A percentile compares a stretch with the other conserved stretches of the same genome.
Evolutionary conservation across 345 rosid species (phyloP).

Genomic region (Angophora floribunda): DNA sequence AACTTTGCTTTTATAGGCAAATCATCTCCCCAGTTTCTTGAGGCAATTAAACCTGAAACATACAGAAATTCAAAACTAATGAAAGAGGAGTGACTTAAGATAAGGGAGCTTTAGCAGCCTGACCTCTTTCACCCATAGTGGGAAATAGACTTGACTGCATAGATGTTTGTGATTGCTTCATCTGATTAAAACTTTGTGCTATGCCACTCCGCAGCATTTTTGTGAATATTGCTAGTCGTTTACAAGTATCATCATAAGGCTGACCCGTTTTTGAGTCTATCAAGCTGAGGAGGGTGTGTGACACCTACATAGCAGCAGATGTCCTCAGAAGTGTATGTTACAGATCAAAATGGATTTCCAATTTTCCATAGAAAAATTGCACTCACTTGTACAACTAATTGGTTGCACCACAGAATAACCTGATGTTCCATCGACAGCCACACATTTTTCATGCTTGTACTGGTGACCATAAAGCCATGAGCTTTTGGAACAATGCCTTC

Average conservation of each 20-base stretch:
- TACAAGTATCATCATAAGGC: constrained; percentile 49
- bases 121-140: constrained; percentile 31
- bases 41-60: neutral
- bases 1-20: neutral
- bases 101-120: constrained; percentile 17
- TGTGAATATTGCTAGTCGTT: constrained; percentile 54
- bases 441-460: constrained; percentile 88
- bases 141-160: constrained; percentile 20
- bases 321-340: constrained; percentile 8
- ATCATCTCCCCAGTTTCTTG: neutral
- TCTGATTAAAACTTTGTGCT: constrained; percentile 65
- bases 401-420: constrained; percentile 97
- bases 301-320: constrained; percentile 47
- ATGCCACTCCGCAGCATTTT: constrained; percentile 87
- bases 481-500: constrained; percentile 91
- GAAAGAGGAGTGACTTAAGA: neutral
- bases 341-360: neutral
- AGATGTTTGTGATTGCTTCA: constrained; percentile 39
- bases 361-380: neutral
- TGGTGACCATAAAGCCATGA: constrained; percentile 86
- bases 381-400: constrained; percentile 92
- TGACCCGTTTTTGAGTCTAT: constrained; percentile 66
- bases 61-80: neutral
- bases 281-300: constrained; percentile 95
- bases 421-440: constrained; percentile 99